Percentiles rank a stretch among this genome's conserved stretches.
Conservation (phyloP, 2,329 filamentous ascomycete species). For the Fusarium avenaceum region DNA sequence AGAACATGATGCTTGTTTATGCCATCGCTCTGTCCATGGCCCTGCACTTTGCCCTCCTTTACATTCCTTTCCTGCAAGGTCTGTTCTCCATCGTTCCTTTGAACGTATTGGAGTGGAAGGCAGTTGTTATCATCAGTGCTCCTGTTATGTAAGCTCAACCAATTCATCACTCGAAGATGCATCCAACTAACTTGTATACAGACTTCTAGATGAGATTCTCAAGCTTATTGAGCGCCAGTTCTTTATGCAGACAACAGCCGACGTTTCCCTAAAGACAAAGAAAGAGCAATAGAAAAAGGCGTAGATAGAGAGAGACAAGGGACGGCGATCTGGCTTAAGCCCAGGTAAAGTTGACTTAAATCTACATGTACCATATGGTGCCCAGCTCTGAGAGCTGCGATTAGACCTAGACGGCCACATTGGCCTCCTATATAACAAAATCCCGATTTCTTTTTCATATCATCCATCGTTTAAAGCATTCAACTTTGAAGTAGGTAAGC, state of each 20-base stretch:
- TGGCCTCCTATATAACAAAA: conserved; percentile 35
- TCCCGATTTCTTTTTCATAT: conserved; percentile 24
- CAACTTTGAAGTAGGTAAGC: neutral
- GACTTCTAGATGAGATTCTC: conserved; percentile 84
- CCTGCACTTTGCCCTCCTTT: conserved; percentile 93
- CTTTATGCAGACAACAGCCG: conserved; percentile 68
- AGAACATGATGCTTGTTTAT: conserved; percentile 98
- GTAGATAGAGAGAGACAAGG: conserved; percentile 33
- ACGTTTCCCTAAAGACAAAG: conserved; percentile 60
- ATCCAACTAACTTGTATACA: conserved; percentile 55
- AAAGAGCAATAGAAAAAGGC: conserved; percentile 63
- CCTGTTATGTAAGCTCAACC: conserved; percentile 84
- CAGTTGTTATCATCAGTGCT: conserved; percentile 87
- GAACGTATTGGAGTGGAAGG: conserved; percentile 89
- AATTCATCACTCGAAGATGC: neutral
- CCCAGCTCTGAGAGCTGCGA: conserved; percentile 33
- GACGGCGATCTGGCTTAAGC: conserved; percentile 33
- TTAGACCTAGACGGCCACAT: conserved; percentile 42
- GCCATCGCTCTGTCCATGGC: conserved; percentile 94
- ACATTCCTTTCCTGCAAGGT: conserved; percentile 87
- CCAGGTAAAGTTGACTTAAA: conserved; percentile 52
- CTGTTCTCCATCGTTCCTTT: conserved; percentile 93
- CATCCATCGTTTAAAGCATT: neutral
- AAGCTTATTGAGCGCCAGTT: conserved; percentile 81
- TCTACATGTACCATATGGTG: conserved; percentile 47